Percentiles rank a stretch among this genome's conserved stretches.
These are phyloP conservation scores for Schizonepeta tenuifolia DNA, from an alignment of 257 asterid genomes.

Conservation along the genomic window DNA sequence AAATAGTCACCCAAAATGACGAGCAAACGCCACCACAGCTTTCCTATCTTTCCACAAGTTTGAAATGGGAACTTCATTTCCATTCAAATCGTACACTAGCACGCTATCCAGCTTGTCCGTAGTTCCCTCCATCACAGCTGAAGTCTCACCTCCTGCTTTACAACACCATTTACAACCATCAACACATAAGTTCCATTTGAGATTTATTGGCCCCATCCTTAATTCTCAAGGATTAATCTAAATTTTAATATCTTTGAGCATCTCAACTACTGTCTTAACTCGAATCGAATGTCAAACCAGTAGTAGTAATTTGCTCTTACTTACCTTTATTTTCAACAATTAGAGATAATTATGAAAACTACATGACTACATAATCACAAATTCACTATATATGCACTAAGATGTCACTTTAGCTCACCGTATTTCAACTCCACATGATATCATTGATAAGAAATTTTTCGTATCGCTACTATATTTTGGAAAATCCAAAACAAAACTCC, in stretches of 20 bases:
- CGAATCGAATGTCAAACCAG: neutral
- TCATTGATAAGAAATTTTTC: neutral
- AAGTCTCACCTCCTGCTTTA: slow-evolving; percentile 51
- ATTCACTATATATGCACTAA: neutral
- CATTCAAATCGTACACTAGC: slow-evolving; percentile 66
- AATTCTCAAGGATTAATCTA: neutral
- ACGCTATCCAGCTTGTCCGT: slow-evolving; percentile 58
- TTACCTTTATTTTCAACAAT: neutral
- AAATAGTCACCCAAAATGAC: slow-evolving; percentile 84
- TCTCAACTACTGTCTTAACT: slow-evolving; percentile 23
- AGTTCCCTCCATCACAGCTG: slow-evolving; percentile 46
- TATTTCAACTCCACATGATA: neutral
- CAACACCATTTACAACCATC: slow-evolving; percentile 27
- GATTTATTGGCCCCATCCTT: neutral
- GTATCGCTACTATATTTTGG: neutral
- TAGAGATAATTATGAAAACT: slow-evolving; percentile 6
- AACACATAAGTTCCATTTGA: slow-evolving; percentile 3
- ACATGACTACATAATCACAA: neutral
- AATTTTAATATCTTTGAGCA: neutral
- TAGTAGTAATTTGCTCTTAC: neutral
- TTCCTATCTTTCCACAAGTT: slow-evolving; percentile 95
- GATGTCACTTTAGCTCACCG: neutral
- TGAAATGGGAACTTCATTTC: slow-evolving; percentile 65
- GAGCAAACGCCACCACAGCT: slow-evolving; percentile 95
- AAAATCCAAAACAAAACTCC: neutral